A percentile compares a stretch with the other conserved stretches of the same genome.
phyloP scores from a whole-genome alignment of 306 rosid species.

The Echinosophora koreensis region DNA sequence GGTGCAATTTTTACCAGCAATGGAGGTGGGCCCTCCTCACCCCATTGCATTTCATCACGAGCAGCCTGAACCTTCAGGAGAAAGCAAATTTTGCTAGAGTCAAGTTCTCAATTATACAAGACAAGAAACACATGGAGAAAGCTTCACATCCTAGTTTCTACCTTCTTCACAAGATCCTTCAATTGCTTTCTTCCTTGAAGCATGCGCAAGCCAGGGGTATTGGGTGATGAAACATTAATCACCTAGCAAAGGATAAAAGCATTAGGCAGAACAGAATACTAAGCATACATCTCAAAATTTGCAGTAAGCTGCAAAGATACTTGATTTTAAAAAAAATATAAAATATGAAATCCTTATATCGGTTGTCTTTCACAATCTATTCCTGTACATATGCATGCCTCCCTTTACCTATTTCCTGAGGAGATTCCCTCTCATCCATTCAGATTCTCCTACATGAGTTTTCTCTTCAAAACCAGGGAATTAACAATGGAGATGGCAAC shows the following conservation, averaged over 20 bases:
- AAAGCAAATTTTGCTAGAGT: constrained; percentile 45
- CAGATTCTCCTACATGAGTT: constrained; percentile 23
- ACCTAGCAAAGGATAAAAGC: constrained; percentile 61
- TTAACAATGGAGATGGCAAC: constrained; percentile 2
- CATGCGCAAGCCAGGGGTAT: constrained; percentile 97
- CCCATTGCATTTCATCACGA: constrained; percentile 99
- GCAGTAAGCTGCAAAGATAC: constrained; percentile 8
- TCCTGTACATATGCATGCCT: background rate
- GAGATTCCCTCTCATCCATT: background rate
- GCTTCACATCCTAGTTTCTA: constrained; percentile 54
- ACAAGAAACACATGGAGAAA: constrained; percentile 36
- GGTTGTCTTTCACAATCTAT: constrained; percentile 1
- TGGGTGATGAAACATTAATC: constrained; percentile 97
- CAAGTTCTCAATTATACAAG: constrained; percentile 43
- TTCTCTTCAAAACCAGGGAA: background rate
- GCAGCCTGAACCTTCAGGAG: constrained; percentile 88
- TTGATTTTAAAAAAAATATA: background rate
- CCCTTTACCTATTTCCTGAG: background rate
- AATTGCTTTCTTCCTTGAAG: constrained; percentile 99
- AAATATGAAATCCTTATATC: background rate
- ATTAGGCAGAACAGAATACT: constrained; percentile 18
- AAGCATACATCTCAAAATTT: constrained; percentile 25
- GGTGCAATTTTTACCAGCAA: constrained; percentile 99
- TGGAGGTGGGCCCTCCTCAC: constrained; percentile 99
- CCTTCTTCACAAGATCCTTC: constrained; percentile 96